phyloP scores from a whole-genome alignment of 352 stramenopile species.

The Phytophthora colocasiae region DNA sequence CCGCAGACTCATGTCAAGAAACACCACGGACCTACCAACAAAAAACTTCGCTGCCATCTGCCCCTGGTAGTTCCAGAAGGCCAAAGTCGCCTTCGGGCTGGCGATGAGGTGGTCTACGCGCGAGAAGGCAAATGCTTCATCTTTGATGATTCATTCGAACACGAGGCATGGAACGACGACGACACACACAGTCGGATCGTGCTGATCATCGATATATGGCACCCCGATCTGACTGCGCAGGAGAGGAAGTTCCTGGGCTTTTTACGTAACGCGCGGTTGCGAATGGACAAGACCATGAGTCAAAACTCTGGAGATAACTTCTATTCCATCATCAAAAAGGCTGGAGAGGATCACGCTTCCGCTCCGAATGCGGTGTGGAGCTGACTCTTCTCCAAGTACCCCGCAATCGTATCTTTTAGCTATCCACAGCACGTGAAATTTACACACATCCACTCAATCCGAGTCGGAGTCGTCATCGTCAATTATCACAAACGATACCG shows the following conservation, averaged over 20 bases:
- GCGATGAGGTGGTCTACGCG: constrained; percentile 70
- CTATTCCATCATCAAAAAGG: constrained; percentile 74
- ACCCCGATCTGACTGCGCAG: constrained; percentile 89
- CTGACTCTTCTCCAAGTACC: constrained; percentile 25
- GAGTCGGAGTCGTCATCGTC: constrained; percentile 44
- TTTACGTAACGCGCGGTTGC: constrained; percentile 72
- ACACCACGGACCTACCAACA: constrained; percentile 92
- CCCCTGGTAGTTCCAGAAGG: constrained; percentile 81
- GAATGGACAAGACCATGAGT: constrained; percentile 60
- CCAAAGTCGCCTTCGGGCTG: constrained; percentile 74
- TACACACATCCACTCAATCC: constrained; percentile 13
- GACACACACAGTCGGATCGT: constrained; percentile 86
- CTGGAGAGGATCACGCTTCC: constrained; percentile 45
- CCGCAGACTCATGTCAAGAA: constrained; percentile 80
- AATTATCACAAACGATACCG: constrained; percentile 25
- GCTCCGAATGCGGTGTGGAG: constrained; percentile 57
- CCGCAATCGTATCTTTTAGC: constrained; percentile 2
- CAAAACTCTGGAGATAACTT: constrained; percentile 63
- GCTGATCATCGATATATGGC: constrained; percentile 96
- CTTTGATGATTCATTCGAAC: constrained; percentile 99
- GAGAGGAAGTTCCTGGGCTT: constrained; percentile 93
- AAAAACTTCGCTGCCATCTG: constrained; percentile 91
- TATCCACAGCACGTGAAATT: constrained; percentile 27
- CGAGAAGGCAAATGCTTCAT: constrained; percentile 94
- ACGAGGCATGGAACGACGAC: constrained; percentile 98